phyloP scores from a whole-genome alignment of 2,329 filamentous ascomycete species.

The Corinectria fuckeliana region DNA sequence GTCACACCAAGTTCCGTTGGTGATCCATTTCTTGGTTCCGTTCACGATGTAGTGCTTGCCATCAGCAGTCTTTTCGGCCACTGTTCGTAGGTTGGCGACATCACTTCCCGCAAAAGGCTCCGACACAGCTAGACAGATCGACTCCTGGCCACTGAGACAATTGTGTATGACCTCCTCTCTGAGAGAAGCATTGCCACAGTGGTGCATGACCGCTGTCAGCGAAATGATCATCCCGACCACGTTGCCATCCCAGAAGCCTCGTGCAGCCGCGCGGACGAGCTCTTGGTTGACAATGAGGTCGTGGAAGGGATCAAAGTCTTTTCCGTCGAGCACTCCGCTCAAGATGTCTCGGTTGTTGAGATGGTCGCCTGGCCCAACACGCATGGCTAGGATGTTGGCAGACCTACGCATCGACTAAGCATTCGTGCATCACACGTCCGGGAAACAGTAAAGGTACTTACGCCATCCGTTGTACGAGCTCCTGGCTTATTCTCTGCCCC shows the following conservation, averaged over 20 bases:
- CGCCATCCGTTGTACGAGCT: slow-evolving; percentile 79
- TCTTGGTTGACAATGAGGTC: slow-evolving; percentile 81
- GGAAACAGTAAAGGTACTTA: slow-evolving; percentile 47
- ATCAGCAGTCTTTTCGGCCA: slow-evolving; percentile 76
- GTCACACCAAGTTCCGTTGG: slow-evolving; percentile 79
- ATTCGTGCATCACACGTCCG: background rate
- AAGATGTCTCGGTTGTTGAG: slow-evolving; percentile 74
- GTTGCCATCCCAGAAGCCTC: slow-evolving; percentile 86
- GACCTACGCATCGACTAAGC: background rate
- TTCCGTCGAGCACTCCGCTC: slow-evolving; percentile 72
- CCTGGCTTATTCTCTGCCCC: slow-evolving; percentile 73
- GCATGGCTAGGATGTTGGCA: slow-evolving; percentile 76
- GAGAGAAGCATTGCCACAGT: slow-evolving; percentile 69
- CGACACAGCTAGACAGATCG: slow-evolving; percentile 86
- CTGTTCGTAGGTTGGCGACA: slow-evolving; percentile 81
- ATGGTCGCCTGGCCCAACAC: slow-evolving; percentile 82
- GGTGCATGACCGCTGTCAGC: slow-evolving; percentile 80
- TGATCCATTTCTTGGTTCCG: slow-evolving; percentile 86
- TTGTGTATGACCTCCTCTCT: slow-evolving; percentile 73
- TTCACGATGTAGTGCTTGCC: slow-evolving; percentile 76
- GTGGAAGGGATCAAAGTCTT: slow-evolving; percentile 88
- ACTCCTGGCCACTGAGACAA: slow-evolving; percentile 80
- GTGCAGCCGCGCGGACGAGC: slow-evolving; percentile 69
- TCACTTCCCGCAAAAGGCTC: slow-evolving; percentile 85
- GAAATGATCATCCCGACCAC: slow-evolving; percentile 87